Conservation (phyloP, 306 rosid species). For the Vicia villosa region DNA sequence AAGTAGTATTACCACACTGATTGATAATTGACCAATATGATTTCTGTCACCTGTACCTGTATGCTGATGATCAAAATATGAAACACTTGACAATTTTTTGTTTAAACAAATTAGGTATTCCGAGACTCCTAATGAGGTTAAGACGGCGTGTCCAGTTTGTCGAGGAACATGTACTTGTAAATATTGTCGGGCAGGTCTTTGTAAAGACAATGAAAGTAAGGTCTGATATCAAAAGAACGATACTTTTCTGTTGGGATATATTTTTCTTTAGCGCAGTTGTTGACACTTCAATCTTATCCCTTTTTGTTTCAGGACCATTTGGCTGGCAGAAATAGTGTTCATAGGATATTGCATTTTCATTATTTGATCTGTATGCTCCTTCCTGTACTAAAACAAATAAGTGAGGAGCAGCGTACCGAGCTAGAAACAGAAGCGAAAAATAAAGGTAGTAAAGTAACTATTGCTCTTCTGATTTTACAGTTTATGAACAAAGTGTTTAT, state of each 20-base stretch:
- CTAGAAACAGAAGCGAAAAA: conserved; percentile 70
- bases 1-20: background rate
- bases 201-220: conserved; percentile 85
- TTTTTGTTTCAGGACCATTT: conserved; percentile 62
- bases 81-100: conserved; percentile 33
- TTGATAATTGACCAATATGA: conserved; percentile 27
- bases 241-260: conserved; percentile 24
- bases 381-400: conserved; percentile 80
- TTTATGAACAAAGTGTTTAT: conserved; percentile 28
- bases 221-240: conserved; percentile 72
- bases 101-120: conserved; percentile 62
- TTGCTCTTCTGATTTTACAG: conserved; percentile 27
- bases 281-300: conserved; percentile 41
- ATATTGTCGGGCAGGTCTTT: conserved; percentile 71
- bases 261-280: conserved; percentile 38
- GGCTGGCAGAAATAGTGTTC: conserved; percentile 61
- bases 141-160: conserved; percentile 92
- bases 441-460: conserved; percentile 53
- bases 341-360: conserved; percentile 73
- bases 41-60: conserved; percentile 13
- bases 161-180: conserved; percentile 87
- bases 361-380: conserved; percentile 89
- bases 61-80: conserved; percentile 29
- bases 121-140: conserved; percentile 81
- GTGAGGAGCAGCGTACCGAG: conserved; percentile 63